Evolutionary conservation across 768 basidiomycete genomes (phyloP).

Genomic region (Leccinum subgranulosum): DNA sequence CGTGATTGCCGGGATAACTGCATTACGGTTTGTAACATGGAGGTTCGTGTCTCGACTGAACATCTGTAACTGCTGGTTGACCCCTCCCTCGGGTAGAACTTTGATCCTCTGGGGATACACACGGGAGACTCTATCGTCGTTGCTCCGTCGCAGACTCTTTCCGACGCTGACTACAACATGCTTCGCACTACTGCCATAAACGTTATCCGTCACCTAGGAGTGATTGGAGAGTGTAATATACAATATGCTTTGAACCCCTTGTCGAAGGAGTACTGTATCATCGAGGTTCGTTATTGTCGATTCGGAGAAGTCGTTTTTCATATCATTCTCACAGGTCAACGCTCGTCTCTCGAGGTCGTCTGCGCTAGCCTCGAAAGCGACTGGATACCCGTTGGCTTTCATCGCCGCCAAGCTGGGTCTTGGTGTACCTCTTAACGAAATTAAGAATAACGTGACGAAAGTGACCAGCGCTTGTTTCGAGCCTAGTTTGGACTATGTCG

Average conservation of each 20-base stretch:
- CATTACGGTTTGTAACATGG: slow-evolving; percentile 99
- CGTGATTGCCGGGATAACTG: slow-evolving; percentile 97
- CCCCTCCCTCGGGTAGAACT: slow-evolving; percentile 61
- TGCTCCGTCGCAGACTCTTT: slow-evolving; percentile 96
- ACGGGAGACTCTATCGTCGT: slow-evolving; percentile 99
- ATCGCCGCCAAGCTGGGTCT: slow-evolving; percentile 98
- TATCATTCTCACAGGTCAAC: slow-evolving; percentile 55
- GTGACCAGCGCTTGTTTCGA: slow-evolving; percentile 97
- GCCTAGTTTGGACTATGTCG: slow-evolving; percentile 94
- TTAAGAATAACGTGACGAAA: slow-evolving; percentile 96
- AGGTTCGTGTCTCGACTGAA: slow-evolving; percentile 55
- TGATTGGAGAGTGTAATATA: slow-evolving; percentile 98
- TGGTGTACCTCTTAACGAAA: slow-evolving; percentile 95
- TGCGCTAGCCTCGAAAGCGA: slow-evolving; percentile 96
- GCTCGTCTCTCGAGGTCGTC: slow-evolving; percentile 98
- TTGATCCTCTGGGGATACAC: slow-evolving; percentile 97
- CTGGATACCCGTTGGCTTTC: slow-evolving; percentile 96
- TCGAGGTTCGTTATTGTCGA: slow-evolving; percentile 59
- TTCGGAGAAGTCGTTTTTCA: slow-evolving; percentile 3
- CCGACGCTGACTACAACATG: slow-evolving; percentile 99
- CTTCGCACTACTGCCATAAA: slow-evolving; percentile 97
- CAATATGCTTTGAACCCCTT: slow-evolving; percentile 96
- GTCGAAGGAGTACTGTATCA: slow-evolving; percentile 97
- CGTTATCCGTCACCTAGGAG: slow-evolving; percentile 97
- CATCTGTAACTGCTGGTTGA: neutral